Evolutionary conservation across 495 filamentous ascomycete genomes (phyloP), one percentile per base, ranked within the genome.

Genomic region (Neurospora sp.): DNA sequence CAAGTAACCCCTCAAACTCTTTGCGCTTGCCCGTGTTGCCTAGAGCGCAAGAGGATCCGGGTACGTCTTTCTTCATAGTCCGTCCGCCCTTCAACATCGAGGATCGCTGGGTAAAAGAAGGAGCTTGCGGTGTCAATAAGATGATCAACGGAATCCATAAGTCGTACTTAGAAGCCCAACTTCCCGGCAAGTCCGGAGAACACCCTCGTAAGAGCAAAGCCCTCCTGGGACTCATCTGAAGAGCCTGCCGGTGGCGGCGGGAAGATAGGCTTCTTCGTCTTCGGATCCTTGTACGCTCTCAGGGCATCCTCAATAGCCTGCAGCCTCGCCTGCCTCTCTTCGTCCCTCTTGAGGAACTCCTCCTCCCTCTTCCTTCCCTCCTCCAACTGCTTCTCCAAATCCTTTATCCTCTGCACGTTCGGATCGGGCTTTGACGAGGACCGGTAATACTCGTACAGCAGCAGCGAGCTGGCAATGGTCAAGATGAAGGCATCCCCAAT

Each of bases 401-500:
- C 92, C 71, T 93, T 90, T 71, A 94, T 84, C 69, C 89, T 88
- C 74, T 86, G 85, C 22, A 77, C 71, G 53, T 87, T 91, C 44
- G 85, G 86, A 75, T 96, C 94, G 31, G 86, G 85, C 80, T 98
- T 98, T 73, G 89, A 82, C 68, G 90, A 87, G 4, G 90, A 88
- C 70, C 92, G 85, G 79, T 88, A 90, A 31, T 90, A 92, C 81
- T 99, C 96, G 72, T 92, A 94, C 2, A 96, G 79, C 47, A 99
- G 91, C 75, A 98, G 79, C 0, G 85, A 86, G 14, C 90, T 89
- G 3, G 92, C 96, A 16, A 98, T 93, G 5, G 88, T 70, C 71
- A 98, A 91, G 39, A 99, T 88, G 78, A 99, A 99, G 1, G 88
- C 83, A 76, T 99, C 96, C 53, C 93, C 93, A 69, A 96, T 90